Evolutionary conservation across 2,329 filamentous ascomycete genomes (phyloP).

Genomic region (Calonectria honghensis): DNA sequence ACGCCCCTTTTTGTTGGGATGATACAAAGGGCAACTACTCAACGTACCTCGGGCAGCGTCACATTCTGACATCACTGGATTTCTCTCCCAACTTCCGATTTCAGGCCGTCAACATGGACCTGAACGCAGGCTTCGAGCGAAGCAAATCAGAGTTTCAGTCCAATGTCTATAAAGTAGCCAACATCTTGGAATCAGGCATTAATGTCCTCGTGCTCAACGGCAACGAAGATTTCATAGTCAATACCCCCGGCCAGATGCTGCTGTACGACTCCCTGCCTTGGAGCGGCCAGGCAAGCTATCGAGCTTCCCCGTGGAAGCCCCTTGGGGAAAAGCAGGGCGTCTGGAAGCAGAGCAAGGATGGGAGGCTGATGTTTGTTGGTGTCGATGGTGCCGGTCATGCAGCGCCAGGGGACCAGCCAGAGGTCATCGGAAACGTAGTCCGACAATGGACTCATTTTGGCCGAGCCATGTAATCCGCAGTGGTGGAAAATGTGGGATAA

Average conservation of each 20-base stretch:
- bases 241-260: not conserved
- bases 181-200: conserved; percentile 3
- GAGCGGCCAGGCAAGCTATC: conserved; percentile 3
- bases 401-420: not conserved
- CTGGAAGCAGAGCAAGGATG: not conserved
- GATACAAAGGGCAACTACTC: conserved; percentile 7
- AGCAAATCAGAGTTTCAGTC: not conserved
- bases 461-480: not conserved
- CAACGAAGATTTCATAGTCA: not conserved
- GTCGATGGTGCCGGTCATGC: conserved; percentile 6
- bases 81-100: not conserved
- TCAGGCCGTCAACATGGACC: not conserved
- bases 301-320: not conserved
- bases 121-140: not conserved
- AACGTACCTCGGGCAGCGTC: not conserved
- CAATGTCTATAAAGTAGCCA: not conserved
- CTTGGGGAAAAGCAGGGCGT: not conserved
- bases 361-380: not conserved
- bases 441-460: not conserved
- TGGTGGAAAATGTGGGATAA: not conserved
- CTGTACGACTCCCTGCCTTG: not conserved
- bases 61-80: not conserved
- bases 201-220: not conserved
- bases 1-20: conserved; percentile 11
- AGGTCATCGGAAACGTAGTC: not conserved